Percentiles rank a stretch among this genome's conserved stretches.
Conservation (phyloP, 177 flowering plant species). For the Vitis hybrid region DNA sequence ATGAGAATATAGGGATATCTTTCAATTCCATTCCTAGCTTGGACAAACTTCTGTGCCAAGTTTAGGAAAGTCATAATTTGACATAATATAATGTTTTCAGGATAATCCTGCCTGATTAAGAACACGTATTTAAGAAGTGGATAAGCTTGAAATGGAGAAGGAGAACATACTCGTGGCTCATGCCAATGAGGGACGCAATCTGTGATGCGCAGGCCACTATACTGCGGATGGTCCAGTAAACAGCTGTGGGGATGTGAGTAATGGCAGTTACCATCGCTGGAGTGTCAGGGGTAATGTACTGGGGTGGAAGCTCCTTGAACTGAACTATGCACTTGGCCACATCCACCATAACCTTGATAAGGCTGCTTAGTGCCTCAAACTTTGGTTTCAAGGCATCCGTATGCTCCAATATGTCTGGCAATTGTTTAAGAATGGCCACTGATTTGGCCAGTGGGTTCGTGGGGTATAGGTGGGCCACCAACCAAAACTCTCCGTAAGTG, state of each 20-base stretch:
- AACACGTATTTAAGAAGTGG: too few relatives aligned
- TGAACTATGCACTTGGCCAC: conserved; percentile 55
- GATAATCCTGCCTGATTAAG: too few relatives aligned
- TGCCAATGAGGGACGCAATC: conserved; percentile 48
- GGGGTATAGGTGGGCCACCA: conserved; percentile 51
- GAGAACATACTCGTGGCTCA: conserved; percentile 57
- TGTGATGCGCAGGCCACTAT: conserved; percentile 61
- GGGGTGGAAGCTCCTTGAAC: conserved; percentile 52
- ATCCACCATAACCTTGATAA: conserved; percentile 50
- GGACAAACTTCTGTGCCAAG: too few relatives aligned
- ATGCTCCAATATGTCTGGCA: conserved; percentile 49
- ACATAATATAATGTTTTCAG: too few relatives aligned
- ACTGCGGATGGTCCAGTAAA: conserved; percentile 69
- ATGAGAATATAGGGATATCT: too few relatives aligned
- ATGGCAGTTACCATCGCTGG: conserved; percentile 38
- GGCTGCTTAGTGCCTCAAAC: conserved; percentile 51
- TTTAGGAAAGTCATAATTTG: too few relatives aligned
- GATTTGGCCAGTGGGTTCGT: conserved; percentile 67
- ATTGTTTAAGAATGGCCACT: conserved; percentile 50
- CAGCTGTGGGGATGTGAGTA: conserved; percentile 61
- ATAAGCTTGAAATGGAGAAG: neutral
- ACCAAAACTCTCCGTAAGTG: conserved; percentile 70
- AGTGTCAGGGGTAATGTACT: conserved; percentile 46
- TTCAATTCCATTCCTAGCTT: too few relatives aligned
- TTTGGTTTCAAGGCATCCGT: conserved; percentile 34